Base-by-base conservation (phyloP, 805 yeast genomes). In the Yamadazyma scolyti region DNA sequence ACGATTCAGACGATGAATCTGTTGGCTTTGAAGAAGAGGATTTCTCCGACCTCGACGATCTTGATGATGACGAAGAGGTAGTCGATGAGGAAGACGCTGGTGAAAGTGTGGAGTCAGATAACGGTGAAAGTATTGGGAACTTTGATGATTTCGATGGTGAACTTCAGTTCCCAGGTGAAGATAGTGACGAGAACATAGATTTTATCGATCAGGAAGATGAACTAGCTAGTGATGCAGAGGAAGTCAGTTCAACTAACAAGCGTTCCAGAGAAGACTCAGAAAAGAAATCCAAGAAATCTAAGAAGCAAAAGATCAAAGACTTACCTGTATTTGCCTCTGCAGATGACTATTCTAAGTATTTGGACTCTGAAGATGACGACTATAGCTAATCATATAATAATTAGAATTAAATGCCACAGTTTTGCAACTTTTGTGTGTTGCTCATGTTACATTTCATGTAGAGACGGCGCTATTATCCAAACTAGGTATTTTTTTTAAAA, bases 311-410 rank as follows among this genome's bases (percentile, higher is more conserved):
- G 54, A 61, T 83, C 48, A 79, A 74, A 49, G 76, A 71, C 27
- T 64, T 89, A 38, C 97, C 97, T 14, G 68, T 78, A 13, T 89
- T 87, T 63, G 97, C 96, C 1, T 79, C 88, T 27, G 95, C 79
- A 7, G 96, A 84, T 24, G 95, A 84, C 39, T 88, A 87, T 52
- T 80, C 90, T 16, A 68, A 84, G 50, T 80, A 79, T 45, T 60
- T 84, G 54, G 69, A 69, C 17, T 78, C 83, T 10, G 84, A 80
- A 17, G 83, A 76, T 30, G 84, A 78, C 28, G 72, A 61, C 26
- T 52, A 43, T 30, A 38, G 44, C 34, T 44, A 33, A 26, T 9
- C n/a, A 11, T 22, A 4, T 20, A 9, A 12, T 7, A 7, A 14
- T 22, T 14, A 22, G 13, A 20, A 22, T 7, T 14, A 11, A 8